A percentile compares a stretch with the other conserved stretches of the same genome.
phyloP scores from a whole-genome alignment of 768 basidiomycete species.

The Clathrus columnatus region DNA sequence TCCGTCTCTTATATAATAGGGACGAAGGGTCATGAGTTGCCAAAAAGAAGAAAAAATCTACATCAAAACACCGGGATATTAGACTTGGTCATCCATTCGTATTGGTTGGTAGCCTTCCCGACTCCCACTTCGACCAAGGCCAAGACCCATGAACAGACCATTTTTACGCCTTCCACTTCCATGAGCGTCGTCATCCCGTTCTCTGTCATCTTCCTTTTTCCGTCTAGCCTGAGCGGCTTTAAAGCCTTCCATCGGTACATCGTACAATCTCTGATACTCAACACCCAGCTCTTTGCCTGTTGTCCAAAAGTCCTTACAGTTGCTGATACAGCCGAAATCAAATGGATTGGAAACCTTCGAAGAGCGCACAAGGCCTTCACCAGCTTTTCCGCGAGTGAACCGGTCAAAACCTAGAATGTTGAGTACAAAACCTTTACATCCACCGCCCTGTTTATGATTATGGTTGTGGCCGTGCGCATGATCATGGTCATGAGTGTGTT shows the following conservation, averaged over 20 bases:
- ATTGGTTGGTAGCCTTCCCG: conserved; percentile 57
- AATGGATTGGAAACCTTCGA: conserved; percentile 83
- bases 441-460: conserved; percentile 12
- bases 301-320: conserved; percentile 94
- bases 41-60: neutral
- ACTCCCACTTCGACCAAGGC: conserved; percentile 24
- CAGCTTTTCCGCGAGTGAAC: conserved; percentile 86
- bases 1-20: too few species aligned
- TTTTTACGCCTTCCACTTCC: conserved; percentile 29
- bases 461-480: conserved; percentile 34
- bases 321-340: conserved; percentile 66
- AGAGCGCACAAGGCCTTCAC: conserved; percentile 74
- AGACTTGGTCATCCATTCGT: conserved; percentile 24
- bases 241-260: conserved; percentile 83
- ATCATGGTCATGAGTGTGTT: conserved; percentile 38
- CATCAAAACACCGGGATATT: neutral
- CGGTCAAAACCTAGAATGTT: conserved; percentile 88
- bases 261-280: conserved; percentile 83
- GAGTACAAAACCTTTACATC: conserved; percentile 64
- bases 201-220: conserved; percentile 45
- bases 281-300: conserved; percentile 78
- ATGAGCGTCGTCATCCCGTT: conserved; percentile 50
- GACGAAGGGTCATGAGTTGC: too few species aligned
- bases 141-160: conserved; percentile 27
- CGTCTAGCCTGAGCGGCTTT: conserved; percentile 56